Conservation (phyloP, 768 basidiomycete species). For the Suillus occidentalis region DNA sequence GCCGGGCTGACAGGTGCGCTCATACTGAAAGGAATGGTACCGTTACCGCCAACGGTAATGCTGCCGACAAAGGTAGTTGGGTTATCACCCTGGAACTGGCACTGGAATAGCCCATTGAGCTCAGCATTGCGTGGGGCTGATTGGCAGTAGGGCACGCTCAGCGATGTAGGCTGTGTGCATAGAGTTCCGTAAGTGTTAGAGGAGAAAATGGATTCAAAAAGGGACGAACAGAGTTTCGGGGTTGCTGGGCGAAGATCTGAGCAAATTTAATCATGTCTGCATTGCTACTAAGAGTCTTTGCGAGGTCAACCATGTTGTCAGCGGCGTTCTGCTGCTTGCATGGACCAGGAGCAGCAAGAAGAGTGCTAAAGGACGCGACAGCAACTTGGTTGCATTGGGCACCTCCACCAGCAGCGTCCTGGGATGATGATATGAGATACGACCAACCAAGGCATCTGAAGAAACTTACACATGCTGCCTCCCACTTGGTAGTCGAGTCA, state of each 20-base stretch:
- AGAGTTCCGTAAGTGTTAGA: background rate
- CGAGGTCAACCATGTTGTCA: constrained; percentile 50
- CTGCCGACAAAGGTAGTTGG: constrained; percentile 46
- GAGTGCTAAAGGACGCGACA: constrained; percentile 53
- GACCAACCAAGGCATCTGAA: background rate
- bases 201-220: background rate
- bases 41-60: constrained; percentile 40
- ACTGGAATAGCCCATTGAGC: constrained; percentile 57
- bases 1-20: constrained; percentile 40
- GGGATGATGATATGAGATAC: constrained; percentile 1
- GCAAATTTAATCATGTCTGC: constrained; percentile 48
- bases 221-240: constrained; percentile 49
- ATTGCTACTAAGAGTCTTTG: constrained; percentile 44
- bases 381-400: constrained; percentile 58
- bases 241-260: constrained; percentile 58
- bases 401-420: constrained; percentile 57
- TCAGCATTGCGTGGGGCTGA: constrained; percentile 50
- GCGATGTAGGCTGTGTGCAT: constrained; percentile 38
- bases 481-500: constrained; percentile 43
- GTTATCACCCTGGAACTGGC: constrained; percentile 52
- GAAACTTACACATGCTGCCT: constrained; percentile 45
- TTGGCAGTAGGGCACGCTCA: constrained; percentile 53
- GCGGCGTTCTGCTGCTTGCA: constrained; percentile 60
- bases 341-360: constrained; percentile 55
- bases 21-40: constrained; percentile 55